Percentiles rank a stretch among this genome's conserved stretches.
Conservation (phyloP, 2,329 filamentous ascomycete species). For the Alternaria infectoria region DNA sequence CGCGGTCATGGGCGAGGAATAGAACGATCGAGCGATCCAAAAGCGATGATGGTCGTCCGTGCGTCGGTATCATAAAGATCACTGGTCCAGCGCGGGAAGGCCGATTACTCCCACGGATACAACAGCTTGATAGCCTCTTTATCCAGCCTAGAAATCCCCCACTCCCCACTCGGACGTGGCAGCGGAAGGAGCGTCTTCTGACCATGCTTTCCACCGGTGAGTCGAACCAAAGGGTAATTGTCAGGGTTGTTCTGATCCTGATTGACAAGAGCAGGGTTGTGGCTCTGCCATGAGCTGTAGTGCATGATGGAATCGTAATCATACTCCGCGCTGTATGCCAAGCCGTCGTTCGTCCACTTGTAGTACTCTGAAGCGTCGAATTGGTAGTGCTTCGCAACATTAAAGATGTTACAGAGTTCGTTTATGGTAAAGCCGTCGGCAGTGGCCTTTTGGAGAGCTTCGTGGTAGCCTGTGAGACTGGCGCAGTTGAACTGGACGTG, state of each 20-base stretch:
- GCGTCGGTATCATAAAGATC: neutral
- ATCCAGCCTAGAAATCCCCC: neutral
- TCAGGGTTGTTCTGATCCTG: neutral
- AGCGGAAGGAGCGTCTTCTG: neutral
- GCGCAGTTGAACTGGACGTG: neutral
- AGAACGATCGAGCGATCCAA: neutral
- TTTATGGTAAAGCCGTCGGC: neutral
- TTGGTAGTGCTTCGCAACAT: neutral
- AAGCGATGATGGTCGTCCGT: neutral
- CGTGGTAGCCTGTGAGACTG: neutral
- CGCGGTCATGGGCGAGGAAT: neutral
- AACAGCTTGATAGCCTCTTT: neutral
- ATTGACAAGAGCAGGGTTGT: neutral
- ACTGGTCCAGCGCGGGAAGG: neutral
- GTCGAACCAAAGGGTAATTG: neutral
- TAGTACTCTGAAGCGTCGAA: neutral
- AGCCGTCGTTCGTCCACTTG: neutral
- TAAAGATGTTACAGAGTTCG: neutral
- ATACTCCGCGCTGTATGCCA: neutral
- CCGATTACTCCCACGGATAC: neutral
- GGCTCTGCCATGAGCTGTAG: neutral
- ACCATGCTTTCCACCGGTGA: neutral
- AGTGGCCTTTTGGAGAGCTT: neutral
- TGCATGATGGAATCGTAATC: constrained; percentile 4
- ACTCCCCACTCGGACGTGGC: neutral